Conservation (phyloP, 495 filamentous ascomycete species). For the Pseudevernia furfuracea region DNA sequence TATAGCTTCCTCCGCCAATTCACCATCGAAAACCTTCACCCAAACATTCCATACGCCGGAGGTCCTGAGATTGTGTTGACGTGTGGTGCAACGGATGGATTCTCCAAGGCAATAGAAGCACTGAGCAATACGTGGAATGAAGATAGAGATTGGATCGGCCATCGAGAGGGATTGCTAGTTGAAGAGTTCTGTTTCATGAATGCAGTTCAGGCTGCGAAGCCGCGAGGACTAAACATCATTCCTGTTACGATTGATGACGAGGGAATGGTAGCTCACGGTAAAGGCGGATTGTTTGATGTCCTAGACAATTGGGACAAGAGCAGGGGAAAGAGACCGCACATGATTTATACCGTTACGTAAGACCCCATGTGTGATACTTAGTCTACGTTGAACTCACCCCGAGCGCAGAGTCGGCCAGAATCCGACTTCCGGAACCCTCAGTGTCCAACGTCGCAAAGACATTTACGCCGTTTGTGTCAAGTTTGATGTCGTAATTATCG, state of each 20-base stretch:
- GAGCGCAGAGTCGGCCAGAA: constrained; percentile 73
- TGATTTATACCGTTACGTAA: constrained; percentile 88
- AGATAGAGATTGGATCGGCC: constrained; percentile 54
- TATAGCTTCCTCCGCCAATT: constrained; percentile 70
- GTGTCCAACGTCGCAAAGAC: constrained; percentile 61
- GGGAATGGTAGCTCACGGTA: constrained; percentile 62
- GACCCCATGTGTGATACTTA: constrained; percentile 28
- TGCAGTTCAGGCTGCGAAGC: constrained; percentile 55
- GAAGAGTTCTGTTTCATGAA: constrained; percentile 76
- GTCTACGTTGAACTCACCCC: not conserved
- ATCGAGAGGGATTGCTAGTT: constrained; percentile 63
- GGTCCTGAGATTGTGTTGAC: constrained; percentile 73
- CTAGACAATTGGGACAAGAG: constrained; percentile 71
- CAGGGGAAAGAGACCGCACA: constrained; percentile 65
- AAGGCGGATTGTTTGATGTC: constrained; percentile 67
- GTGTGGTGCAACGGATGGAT: constrained; percentile 76
- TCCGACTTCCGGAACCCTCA: constrained; percentile 69
- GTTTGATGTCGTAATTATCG: constrained; percentile 86
- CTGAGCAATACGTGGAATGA: constrained; percentile 67
- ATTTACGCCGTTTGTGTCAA: constrained; percentile 73
- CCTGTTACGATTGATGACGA: constrained; percentile 67
- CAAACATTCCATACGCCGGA: constrained; percentile 64
- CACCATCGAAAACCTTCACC: constrained; percentile 67
- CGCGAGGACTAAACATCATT: constrained; percentile 62
- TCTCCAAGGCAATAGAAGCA: constrained; percentile 64